These are phyloP conservation scores for Nicotiana benthamiana DNA, from an alignment of 257 asterid species.

Conservation along the genomic window DNA sequence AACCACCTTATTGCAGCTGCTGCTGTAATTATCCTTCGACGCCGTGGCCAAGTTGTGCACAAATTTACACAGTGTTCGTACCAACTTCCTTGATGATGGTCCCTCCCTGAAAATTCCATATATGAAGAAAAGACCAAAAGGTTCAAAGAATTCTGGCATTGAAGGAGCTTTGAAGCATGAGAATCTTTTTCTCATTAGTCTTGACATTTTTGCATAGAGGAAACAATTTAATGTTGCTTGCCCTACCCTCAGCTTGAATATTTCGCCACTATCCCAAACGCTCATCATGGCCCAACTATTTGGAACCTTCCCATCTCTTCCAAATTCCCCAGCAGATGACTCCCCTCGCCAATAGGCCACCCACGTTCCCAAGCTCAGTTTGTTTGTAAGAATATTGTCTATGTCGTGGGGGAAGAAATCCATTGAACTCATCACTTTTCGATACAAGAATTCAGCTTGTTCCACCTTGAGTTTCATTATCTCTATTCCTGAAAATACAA, in stretches of 20 bases:
- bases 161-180: constrained; percentile 19
- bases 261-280: constrained; percentile 27
- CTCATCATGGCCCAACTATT: constrained; percentile 36
- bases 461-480: constrained; percentile 19
- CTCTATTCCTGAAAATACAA: neutral
- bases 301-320: constrained; percentile 11
- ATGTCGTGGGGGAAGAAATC: constrained; percentile 36
- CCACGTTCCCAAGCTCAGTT: constrained; percentile 38
- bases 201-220: constrained; percentile 12
- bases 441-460: constrained; percentile 26
- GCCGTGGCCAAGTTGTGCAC: constrained; percentile 24
- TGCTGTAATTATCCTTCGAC: constrained; percentile 3
- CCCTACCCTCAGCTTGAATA: constrained; percentile 27
- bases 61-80: constrained; percentile 23
- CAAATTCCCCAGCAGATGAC: neutral
- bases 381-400: constrained; percentile 18
- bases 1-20: constrained; percentile 9
- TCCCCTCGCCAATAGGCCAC: constrained; percentile 19
- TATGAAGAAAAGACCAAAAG: constrained; percentile 33
- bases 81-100: constrained; percentile 26
- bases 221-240: constrained; percentile 20
- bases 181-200: constrained; percentile 8
- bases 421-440: constrained; percentile 22
- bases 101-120: constrained; percentile 28
- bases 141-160: constrained; percentile 17